Evolutionary conservation across 2,329 filamentous ascomycete species (phyloP), one percentile per base, ranked within the genome.

Genomic region (Ophiostoma sp.): DNA sequence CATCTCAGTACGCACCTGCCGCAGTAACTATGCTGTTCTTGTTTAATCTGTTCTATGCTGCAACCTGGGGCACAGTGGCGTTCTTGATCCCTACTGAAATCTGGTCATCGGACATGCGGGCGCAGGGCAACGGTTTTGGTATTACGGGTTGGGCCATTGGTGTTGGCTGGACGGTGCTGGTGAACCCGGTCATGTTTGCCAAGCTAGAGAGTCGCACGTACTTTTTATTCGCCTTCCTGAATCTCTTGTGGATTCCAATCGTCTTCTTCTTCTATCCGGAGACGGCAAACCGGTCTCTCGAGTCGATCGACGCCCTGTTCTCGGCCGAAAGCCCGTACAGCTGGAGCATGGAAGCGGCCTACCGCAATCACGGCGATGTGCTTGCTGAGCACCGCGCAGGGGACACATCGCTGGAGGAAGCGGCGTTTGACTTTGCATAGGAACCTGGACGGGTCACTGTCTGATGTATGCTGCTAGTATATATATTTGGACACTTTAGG

Each of bases 81-180:
- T 84, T 82, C 71, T 75, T 84, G 6, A 73, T 83, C 4, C 82
- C 81, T 0, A 85, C 84, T 0, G 84, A 87, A 74, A 85, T 87
- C 68, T 87, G 84, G 76, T 81, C 84, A 0, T 82, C 80, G 16
- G 81, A 84, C 60, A 79, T 86, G 66, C 80, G 85, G 36, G 83
- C 84, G n/a, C 82, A 86, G 73, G 85, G 84, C 7, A 84, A 86
- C 73, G 83, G 83, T 7, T 85, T 87, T 71, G 82, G 82, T 18
- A 85, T 87, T 69, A 82, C 83, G 1, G 84, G 84, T 1, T 87
- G 85, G 84, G 84, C 85, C 18, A 80, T 85, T 69, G 85, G 84
- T 49, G 81, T 83, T 8, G 84, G 84, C 47, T 81, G 82, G 80
- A 85, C 83, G 1, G 79, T 79, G 2, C 76, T 85, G 64, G 80